Conservation (phyloP, 129 eudicot species). For the Oenanthe sinensis region DNA sequence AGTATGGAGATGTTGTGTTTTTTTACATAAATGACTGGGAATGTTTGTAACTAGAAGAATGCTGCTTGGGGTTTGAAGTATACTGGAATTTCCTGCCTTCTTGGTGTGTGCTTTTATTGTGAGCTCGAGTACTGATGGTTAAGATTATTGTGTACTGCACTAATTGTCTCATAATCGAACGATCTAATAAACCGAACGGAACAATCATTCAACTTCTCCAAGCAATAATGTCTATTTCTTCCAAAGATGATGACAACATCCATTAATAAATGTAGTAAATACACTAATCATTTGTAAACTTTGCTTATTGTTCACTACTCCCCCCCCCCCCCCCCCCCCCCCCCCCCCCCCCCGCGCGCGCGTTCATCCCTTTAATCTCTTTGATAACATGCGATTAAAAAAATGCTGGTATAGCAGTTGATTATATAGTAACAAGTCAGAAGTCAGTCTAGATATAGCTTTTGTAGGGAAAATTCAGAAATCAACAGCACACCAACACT, state of each 20-base stretch:
- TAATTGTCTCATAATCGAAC: background rate
- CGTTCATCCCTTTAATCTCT: no score
- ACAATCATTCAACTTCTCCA: background rate
- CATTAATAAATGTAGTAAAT: background rate
- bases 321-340: no score
- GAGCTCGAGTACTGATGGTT: background rate
- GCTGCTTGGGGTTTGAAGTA: conserved; percentile 5
- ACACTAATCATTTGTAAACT: background rate
- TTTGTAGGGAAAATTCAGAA: background rate
- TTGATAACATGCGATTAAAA: no score
- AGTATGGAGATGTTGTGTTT: background rate
- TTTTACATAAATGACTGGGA: conserved; percentile 1
- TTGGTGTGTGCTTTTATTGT: background rate
- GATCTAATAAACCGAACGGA: background rate
- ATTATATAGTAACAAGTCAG: no score
- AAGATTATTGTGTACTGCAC: background rate
- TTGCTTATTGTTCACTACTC: no score
- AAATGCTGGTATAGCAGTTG: background rate
- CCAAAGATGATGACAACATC: background rate
- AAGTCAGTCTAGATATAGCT: background rate
- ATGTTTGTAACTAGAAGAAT: background rate
- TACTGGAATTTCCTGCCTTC: background rate
- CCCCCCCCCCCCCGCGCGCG: no score
- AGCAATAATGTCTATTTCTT: background rate
- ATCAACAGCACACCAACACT: background rate